A percentile compares a stretch with the other conserved stretches of the same genome.
Evolutionary conservation across 2,329 filamentous ascomycete genomes (phyloP).

Genomic region (Venturia nashicola): DNA sequence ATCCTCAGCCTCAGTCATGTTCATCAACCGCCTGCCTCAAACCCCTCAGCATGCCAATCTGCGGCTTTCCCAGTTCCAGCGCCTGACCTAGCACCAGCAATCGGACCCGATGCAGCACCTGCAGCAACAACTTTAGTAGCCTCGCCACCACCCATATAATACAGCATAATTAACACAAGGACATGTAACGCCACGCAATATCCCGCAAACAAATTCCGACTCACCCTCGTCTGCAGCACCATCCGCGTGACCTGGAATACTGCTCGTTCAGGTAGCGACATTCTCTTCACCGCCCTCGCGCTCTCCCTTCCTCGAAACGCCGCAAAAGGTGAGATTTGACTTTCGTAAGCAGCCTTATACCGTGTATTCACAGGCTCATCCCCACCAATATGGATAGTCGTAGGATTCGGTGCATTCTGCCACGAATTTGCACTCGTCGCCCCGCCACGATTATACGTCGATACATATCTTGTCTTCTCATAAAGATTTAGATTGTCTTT

Average conservation of each 20-base stretch:
- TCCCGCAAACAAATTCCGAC: slow-evolving; percentile 82
- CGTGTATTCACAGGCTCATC: slow-evolving; percentile 56
- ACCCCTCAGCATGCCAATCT: slow-evolving; percentile 26
- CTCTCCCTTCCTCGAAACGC: slow-evolving; percentile 92
- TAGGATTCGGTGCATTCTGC: slow-evolving; percentile 51
- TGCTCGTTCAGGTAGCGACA: slow-evolving; percentile 81
- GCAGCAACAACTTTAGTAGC: slow-evolving; percentile 13
- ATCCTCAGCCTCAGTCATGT: not conserved
- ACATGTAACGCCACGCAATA: slow-evolving; percentile 86
- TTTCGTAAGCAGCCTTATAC: slow-evolving; percentile 87
- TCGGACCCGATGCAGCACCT: slow-evolving; percentile 10
- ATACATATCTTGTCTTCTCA: slow-evolving; percentile 94
- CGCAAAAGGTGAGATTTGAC: slow-evolving; percentile 88
- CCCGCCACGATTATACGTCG: slow-evolving; percentile 68
- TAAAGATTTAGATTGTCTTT: slow-evolving; percentile 94
- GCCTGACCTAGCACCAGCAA: slow-evolving; percentile 11
- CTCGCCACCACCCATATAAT: slow-evolving; percentile 55
- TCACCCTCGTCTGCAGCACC: slow-evolving; percentile 79
- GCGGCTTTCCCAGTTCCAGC: slow-evolving; percentile 9
- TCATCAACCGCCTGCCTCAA: slow-evolving; percentile 16
- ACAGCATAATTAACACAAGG: slow-evolving; percentile 75
- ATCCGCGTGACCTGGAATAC: slow-evolving; percentile 86
- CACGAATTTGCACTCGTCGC: slow-evolving; percentile 53
- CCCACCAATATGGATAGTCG: slow-evolving; percentile 45
- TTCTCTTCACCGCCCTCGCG: slow-evolving; percentile 77